Evolutionary conservation across 164 flowering plant species (phyloP).

Genomic region (Santalum album): DNA sequence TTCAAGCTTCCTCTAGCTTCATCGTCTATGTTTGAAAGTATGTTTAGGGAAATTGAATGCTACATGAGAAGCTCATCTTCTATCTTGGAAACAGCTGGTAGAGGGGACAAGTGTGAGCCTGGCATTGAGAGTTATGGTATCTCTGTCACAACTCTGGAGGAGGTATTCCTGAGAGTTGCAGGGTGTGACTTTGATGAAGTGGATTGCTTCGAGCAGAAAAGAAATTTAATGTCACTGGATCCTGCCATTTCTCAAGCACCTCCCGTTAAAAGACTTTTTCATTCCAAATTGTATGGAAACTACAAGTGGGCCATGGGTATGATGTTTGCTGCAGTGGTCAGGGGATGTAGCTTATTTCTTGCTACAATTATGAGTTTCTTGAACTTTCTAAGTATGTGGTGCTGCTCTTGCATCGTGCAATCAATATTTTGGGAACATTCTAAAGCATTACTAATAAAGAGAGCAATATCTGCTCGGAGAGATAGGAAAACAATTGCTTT

Average conservation of each 20-base stretch:
- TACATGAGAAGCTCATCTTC: constrained; percentile 44
- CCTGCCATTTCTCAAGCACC: constrained; percentile 23
- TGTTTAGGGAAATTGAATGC: constrained; percentile 88
- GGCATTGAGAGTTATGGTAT: constrained; percentile 96
- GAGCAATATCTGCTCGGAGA: constrained; percentile 76
- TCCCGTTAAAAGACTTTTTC: constrained; percentile 18
- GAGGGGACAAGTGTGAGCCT: constrained; percentile 17
- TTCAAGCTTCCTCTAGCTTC: constrained; percentile 95
- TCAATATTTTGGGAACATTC: constrained; percentile 81
- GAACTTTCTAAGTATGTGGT: constrained; percentile 39
- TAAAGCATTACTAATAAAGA: constrained; percentile 75
- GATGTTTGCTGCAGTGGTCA: constrained; percentile 28
- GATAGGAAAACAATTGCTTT: constrained; percentile 81
- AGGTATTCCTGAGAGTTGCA: constrained; percentile 92
- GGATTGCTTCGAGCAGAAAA: constrained; percentile 23
- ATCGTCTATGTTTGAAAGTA: constrained; percentile 70
- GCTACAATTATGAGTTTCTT: constrained; percentile 40
- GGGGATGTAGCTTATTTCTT: constrained; percentile 36
- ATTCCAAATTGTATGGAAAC: constrained; percentile 34
- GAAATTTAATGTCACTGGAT: constrained; percentile 17
- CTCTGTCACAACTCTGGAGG: constrained; percentile 95
- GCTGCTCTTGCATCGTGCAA: constrained; percentile 49
- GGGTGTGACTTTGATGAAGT: constrained; percentile 56
- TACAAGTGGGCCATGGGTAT: constrained; percentile 25
- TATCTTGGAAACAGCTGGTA: constrained; percentile 12